Conservation (phyloP, 495 filamentous ascomycete species). For the Astrothelium subdiscretum region DNA sequence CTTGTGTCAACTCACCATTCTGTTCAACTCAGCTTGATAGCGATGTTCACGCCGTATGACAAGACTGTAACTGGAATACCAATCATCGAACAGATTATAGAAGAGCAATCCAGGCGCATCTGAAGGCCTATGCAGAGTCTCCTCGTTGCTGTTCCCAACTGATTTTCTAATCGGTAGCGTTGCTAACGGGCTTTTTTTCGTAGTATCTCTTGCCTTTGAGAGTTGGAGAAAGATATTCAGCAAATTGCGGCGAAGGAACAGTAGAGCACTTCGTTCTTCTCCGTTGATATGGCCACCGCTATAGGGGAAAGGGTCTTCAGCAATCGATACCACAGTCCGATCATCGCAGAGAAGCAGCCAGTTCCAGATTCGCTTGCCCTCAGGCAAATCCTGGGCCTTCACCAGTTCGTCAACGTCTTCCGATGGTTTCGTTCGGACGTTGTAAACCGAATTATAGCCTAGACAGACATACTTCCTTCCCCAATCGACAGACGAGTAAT, state of each 20-base stretch:
- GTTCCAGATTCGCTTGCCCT: constrained; percentile 57
- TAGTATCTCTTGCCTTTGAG: constrained; percentile 37
- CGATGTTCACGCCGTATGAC: constrained; percentile 49
- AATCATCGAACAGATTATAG: constrained; percentile 84
- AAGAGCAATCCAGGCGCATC: constrained; percentile 67
- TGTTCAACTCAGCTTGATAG: constrained; percentile 45
- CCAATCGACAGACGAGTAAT: constrained; percentile 52
- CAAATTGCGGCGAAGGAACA: constrained; percentile 57
- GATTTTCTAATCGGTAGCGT: constrained; percentile 25
- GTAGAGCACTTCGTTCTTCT: constrained; percentile 10
- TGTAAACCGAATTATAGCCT: constrained; percentile 70
- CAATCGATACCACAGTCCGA: constrained; percentile 69
- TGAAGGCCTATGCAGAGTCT: constrained; percentile 25
- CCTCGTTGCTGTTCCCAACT: constrained; percentile 25
- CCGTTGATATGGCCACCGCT: constrained; percentile 22
- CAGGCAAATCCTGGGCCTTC: constrained; percentile 35
- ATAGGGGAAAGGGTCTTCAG: constrained; percentile 54
- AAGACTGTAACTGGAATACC: constrained; percentile 56
- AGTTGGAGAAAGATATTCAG: constrained; percentile 60
- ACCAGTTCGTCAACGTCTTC: constrained; percentile 5
- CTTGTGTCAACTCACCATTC: constrained; percentile 36
- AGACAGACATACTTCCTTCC: constrained; percentile 57
- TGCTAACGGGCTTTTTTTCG: constrained; percentile 18
- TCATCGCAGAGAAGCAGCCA: constrained; percentile 79
- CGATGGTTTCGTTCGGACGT: constrained; percentile 30